phyloP scores from a whole-genome alignment of 176 grass and related monocot species.

The Echinochloa phyllopogon region DNA sequence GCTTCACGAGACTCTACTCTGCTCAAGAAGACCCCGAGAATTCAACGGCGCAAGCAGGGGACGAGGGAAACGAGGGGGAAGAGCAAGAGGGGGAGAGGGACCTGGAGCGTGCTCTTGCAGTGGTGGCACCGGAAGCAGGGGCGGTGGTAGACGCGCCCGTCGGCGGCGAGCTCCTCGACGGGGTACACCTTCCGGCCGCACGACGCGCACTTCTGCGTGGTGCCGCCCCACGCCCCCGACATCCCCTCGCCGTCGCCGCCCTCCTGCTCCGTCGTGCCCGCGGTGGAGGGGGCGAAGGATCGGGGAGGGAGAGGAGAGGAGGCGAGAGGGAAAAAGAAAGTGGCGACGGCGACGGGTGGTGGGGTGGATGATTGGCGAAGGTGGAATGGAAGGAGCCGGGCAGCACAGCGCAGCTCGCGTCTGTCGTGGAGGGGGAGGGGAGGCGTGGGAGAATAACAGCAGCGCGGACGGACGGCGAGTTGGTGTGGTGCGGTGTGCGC shows the following conservation, averaged over 20 bases:
- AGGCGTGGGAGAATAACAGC: conserved; percentile 46
- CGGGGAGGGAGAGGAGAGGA: background rate
- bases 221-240: conserved; percentile 80
- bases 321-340: background rate
- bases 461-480: conserved; percentile 43
- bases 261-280: background rate
- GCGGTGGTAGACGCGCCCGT: conserved; percentile 88
- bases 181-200: conserved; percentile 93
- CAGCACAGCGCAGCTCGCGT: conserved; percentile 46
- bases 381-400: conserved; percentile 34
- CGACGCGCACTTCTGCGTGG: conserved; percentile 93
- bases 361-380: conserved; percentile 45
- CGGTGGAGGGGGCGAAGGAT: conserved; percentile 12
- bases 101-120: conserved; percentile 98
- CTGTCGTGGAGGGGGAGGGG: conserved; percentile 25
- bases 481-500: conserved; percentile 45
- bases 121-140: conserved; percentile 96
- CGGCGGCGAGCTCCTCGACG: conserved; percentile 90
- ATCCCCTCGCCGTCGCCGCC: conserved; percentile 33
- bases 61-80: background rate
- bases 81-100: background rate
- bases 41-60: background rate
- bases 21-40: background rate
- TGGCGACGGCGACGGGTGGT: conserved; percentile 33
- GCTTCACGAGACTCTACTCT: conserved; percentile 1